phyloP scores from a whole-genome alignment of 345 rosid genomes.

The Syzygium grande region DNA sequence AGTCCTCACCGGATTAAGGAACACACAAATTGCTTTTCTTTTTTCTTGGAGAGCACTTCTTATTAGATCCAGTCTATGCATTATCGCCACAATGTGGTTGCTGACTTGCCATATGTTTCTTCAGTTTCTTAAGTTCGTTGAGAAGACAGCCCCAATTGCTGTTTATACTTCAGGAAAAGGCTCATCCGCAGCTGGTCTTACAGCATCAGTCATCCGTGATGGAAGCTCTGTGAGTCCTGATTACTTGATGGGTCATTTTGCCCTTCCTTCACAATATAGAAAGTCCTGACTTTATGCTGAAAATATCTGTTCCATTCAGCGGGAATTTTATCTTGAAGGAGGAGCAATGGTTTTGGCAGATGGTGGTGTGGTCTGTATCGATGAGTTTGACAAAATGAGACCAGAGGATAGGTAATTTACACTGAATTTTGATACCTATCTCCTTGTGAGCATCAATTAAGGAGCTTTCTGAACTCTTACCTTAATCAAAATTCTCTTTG shows the following conservation, averaged over 20 bases:
- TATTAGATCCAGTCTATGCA: background rate
- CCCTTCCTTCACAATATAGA: background rate
- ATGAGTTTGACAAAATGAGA: conserved; percentile 98
- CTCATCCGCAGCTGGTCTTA: conserved; percentile 97
- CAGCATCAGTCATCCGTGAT: conserved; percentile 93
- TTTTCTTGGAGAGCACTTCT: background rate
- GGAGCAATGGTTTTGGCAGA: conserved; percentile 99
- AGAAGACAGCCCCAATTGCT: conserved; percentile 96
- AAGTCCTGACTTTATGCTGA: background rate
- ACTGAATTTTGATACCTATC: background rate
- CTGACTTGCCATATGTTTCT: conserved; percentile 12
- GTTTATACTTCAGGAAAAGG: conserved; percentile 98
- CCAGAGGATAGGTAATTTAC: conserved; percentile 80
- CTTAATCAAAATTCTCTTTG: conserved; percentile 1
- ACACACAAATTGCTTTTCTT: background rate
- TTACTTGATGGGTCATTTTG: background rate
- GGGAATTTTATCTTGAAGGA: conserved; percentile 98
- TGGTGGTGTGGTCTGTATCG: conserved; percentile 97
- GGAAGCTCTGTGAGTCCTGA: conserved; percentile 58
- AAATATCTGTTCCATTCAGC: conserved; percentile 29
- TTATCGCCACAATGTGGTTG: background rate
- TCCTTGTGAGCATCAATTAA: background rate
- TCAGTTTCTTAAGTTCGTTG: conserved; percentile 93
- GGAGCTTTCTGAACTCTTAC: background rate
- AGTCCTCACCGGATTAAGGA: background rate